phyloP scores from a whole-genome alignment of 768 basidiomycete species.

The Lanmaoa rubissima region DNA sequence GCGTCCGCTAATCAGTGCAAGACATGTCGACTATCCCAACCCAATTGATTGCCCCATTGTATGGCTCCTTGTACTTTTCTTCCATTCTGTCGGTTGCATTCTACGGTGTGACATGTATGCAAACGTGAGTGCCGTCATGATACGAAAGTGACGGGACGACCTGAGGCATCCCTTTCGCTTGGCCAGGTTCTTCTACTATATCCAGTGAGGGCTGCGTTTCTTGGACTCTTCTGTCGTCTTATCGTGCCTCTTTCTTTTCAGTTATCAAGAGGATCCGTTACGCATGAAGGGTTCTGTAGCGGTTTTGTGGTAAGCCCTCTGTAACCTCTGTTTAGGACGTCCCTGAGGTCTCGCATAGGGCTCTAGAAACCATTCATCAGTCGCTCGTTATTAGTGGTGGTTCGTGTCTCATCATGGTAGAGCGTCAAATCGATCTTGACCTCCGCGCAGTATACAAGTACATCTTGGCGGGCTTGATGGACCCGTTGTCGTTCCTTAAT shows the following conservation, averaged over 20 bases:
- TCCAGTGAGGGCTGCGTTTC: constrained; percentile 1
- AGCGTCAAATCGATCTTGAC: too few relatives aligned
- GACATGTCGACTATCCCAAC: too few relatives aligned
- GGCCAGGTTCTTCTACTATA: constrained; percentile 3
- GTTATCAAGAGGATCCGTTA: constrained; percentile 1
- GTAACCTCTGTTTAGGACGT: not conserved
- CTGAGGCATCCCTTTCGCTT: too few relatives aligned
- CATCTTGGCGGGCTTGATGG: constrained; percentile 1
- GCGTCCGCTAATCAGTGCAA: too few relatives aligned
- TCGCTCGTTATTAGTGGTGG: constrained; percentile 1
- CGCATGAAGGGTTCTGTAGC: not conserved
- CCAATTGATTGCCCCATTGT: too few relatives aligned
- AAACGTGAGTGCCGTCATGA: too few relatives aligned
- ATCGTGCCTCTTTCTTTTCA: not conserved
- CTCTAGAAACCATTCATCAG: not conserved
- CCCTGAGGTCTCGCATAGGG: not conserved
- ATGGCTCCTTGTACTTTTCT: too few relatives aligned
- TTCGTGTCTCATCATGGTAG: not conserved
- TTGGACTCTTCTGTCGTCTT: not conserved
- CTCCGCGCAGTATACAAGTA: not conserved
- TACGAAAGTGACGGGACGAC: too few relatives aligned
- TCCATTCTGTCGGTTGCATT: too few relatives aligned
- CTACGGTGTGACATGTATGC: too few relatives aligned
- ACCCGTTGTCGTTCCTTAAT: not conserved
- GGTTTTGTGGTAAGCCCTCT: not conserved